Percentiles rank a stretch among this genome's conserved stretches.
Evolutionary conservation across 1,284 basidiomycete genomes (phyloP).

Genomic region (Garcileccinum viscosum): DNA sequence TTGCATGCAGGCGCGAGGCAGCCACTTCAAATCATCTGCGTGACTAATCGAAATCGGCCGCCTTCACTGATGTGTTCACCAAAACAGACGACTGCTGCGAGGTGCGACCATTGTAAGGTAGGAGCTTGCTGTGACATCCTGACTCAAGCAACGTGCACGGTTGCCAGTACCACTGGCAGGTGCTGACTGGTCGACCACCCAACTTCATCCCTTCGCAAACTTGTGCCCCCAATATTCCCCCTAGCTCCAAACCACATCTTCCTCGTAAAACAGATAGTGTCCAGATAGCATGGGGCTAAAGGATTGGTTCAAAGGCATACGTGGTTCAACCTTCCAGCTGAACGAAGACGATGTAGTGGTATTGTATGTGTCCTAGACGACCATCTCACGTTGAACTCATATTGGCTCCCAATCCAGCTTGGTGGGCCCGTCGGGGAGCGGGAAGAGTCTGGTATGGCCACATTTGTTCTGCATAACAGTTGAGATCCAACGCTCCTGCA

Average conservation of each 20-base stretch:
- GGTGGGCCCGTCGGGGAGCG: slow-evolving; percentile 26
- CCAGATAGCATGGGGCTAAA: neutral
- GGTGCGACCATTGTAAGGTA: neutral
- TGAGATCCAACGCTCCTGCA: neutral
- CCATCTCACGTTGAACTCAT: neutral
- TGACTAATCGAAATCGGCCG: no score
- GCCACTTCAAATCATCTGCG: no score
- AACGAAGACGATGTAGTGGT: slow-evolving; percentile 24
- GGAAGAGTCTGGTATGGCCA: slow-evolving; percentile 28
- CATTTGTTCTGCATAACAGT: neutral
- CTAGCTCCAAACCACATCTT: neutral
- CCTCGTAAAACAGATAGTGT: neutral
- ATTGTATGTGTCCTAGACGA: slow-evolving; percentile 19
- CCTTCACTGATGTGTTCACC: no score
- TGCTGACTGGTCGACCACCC: no score
- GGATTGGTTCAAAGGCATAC: neutral
- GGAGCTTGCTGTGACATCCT: neutral
- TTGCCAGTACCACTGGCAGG: no score
- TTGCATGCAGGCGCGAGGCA: neutral
- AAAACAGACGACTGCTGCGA: neutral
- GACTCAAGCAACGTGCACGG: slow-evolving; percentile 4
- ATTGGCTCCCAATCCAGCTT: slow-evolving; percentile 23
- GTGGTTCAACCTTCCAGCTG: neutral
- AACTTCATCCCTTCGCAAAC: neutral
- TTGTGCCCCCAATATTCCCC: neutral